Conservation (phyloP, 176 grass and related monocot genomes). For the Aegilops tauschii region DNA sequence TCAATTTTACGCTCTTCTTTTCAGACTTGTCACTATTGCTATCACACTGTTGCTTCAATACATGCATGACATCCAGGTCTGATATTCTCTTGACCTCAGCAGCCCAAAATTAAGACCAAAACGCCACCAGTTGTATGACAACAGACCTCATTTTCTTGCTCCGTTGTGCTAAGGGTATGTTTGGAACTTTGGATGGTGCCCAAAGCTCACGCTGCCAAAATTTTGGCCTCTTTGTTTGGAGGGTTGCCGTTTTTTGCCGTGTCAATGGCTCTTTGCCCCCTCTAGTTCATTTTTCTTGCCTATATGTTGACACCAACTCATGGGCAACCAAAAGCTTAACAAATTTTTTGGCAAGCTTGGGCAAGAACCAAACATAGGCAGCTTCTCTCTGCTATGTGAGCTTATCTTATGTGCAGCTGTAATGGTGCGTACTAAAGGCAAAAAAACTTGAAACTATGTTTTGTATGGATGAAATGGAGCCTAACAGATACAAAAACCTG, state of each 20-base stretch:
- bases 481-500: not conserved
- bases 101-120: not conserved
- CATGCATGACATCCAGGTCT: not conserved
- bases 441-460: not conserved
- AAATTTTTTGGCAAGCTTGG: too few relatives aligned
- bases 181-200: too few relatives aligned
- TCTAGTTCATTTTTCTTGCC: too few relatives aligned
- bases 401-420: not conserved
- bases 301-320: too few relatives aligned
- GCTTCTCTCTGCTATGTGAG: not conserved
- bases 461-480: not conserved
- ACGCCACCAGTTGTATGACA: not conserved
- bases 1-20: not conserved
- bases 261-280: too few relatives aligned
- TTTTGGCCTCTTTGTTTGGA: too few relatives aligned
- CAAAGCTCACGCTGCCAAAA: too few relatives aligned
- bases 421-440: not conserved
- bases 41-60: not conserved
- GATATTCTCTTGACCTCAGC: not conserved
- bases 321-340: too few relatives aligned
- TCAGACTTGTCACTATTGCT: not conserved
- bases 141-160: not conserved
- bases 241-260: too few relatives aligned
- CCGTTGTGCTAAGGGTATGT: too few relatives aligned
- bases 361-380: not conserved